Conservation (phyloP, 768 basidiomycete species). For the Coprinellus aureogranulatus region DNA sequence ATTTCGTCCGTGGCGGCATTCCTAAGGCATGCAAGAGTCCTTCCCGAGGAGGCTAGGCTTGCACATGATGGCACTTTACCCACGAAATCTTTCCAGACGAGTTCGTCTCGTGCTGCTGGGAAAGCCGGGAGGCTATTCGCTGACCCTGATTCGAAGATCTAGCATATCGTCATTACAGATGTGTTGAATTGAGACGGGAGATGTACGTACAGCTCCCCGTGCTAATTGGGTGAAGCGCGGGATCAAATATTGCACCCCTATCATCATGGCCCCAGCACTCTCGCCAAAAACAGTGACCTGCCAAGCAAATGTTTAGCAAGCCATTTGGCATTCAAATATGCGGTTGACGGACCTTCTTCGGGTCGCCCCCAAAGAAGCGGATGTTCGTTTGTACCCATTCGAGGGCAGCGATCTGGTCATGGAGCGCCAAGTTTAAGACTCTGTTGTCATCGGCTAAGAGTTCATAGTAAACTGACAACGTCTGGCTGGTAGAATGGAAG, state of each 20-base stretch:
- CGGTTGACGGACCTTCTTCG: slow-evolving; percentile 4
- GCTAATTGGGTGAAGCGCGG: slow-evolving; percentile 30
- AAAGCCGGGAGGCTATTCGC: slow-evolving; percentile 34
- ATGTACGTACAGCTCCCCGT: slow-evolving; percentile 27
- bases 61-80: slow-evolving; percentile 33
- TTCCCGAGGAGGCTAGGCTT: slow-evolving; percentile 16
- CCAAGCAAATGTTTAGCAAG: background rate
- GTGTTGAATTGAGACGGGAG: background rate
- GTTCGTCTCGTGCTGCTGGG: slow-evolving; percentile 27
- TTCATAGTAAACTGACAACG: background rate
- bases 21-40: slow-evolving; percentile 35
- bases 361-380: slow-evolving; percentile 56
- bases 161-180: background rate
- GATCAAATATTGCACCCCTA: slow-evolving; percentile 38
- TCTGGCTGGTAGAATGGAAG: background rate
- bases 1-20: slow-evolving; percentile 23
- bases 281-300: slow-evolving; percentile 56
- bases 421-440: slow-evolving; percentile 40
- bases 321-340: background rate
- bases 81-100: slow-evolving; percentile 40
- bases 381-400: slow-evolving; percentile 63
- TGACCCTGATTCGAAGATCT: slow-evolving; percentile 46
- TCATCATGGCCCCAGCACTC: slow-evolving; percentile 51
- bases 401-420: slow-evolving; percentile 44
- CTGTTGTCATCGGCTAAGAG: slow-evolving; percentile 23